Evolutionary conservation across 495 filamentous ascomycete species (phyloP).

Genomic region (Hyaloscypha variabilis): DNA sequence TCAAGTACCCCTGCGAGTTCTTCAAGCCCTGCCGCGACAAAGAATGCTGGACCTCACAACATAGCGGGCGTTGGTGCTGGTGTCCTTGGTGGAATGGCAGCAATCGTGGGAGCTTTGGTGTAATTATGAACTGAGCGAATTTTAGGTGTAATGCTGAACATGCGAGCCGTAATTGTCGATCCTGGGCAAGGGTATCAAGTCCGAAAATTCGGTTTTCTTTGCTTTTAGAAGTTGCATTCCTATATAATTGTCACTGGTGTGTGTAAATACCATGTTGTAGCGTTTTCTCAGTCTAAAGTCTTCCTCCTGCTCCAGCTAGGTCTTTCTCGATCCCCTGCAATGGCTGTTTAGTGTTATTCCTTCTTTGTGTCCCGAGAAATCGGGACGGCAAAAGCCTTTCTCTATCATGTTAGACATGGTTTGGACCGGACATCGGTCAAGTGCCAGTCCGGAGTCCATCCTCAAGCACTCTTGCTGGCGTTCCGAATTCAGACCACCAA

Average conservation of each 20-base stretch:
- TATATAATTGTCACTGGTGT: background rate
- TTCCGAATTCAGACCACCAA: background rate
- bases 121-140: too few relatives aligned
- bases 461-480: background rate
- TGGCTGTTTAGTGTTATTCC: background rate
- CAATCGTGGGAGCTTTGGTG: conserved; percentile 22
- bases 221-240: background rate
- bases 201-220: background rate
- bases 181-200: background rate
- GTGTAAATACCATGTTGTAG: background rate
- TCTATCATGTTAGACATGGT: background rate
- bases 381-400: background rate
- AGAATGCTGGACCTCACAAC: conserved; percentile 21
- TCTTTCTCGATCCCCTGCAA: background rate
- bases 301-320: background rate
- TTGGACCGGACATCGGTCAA: background rate
- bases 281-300: background rate
- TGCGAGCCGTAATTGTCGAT: background rate
- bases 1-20: conserved; percentile 1
- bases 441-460: background rate
- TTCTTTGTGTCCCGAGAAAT: background rate
- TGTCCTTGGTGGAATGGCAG: conserved; percentile 29
- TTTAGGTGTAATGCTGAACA: conserved; percentile 20
- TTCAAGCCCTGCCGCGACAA: conserved; percentile 10
- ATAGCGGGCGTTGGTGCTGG: conserved; percentile 25